Evolutionary conservation across 2,329 filamentous ascomycete genomes (phyloP), one percentile per base, ranked within the genome.

Genomic region (Exserohilum turcica): DNA sequence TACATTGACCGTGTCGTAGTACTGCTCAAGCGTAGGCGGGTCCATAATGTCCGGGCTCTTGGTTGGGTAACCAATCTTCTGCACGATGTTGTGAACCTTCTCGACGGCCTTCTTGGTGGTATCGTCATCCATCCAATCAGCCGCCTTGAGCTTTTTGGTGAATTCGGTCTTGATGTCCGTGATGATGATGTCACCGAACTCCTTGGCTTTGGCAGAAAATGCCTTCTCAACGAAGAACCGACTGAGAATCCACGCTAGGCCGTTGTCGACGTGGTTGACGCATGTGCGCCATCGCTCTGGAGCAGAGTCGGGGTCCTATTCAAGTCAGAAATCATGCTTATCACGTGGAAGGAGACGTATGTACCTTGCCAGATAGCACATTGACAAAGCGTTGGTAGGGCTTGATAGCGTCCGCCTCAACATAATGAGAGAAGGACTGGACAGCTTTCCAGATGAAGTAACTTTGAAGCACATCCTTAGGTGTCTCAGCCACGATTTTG

Each of bases 141-240:
- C 83, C 2, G 76, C 72, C 31, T 82, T 77, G 39, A 90, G 74
- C 53, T 83, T 87, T 51, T 83, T 80, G 3, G 82, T 80, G 62
- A 90, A 91, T 16, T 84, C 80, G 13, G 82, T 78, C 70, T 88
- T 89, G 67, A 91, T 87, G 59, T 89, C 85, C 8, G 82, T 82
- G n/a, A 90, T 82, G 60, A 92, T 86, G 48, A 85, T 80, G 52
- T 90, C 85, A 13, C 86, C 86, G 39, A 89, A 83, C 3, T 83
- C 74, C 67, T 89, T 88, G 0, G 86, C 86, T 16, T 84, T 81
- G 10, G 86, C 80, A 0, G 86, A 84, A 64, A 90, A 91, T 1
- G 86, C 81, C 43, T 84, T 84, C 56, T 90, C 82, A 2, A 90
- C 79, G 58, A 86, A 91, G 75, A 90, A 90, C 18, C 86, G 83